Evolutionary conservation across 2,329 filamentous ascomycete species (phyloP).

Genomic region (Aspergillus eucalypticola): DNA sequence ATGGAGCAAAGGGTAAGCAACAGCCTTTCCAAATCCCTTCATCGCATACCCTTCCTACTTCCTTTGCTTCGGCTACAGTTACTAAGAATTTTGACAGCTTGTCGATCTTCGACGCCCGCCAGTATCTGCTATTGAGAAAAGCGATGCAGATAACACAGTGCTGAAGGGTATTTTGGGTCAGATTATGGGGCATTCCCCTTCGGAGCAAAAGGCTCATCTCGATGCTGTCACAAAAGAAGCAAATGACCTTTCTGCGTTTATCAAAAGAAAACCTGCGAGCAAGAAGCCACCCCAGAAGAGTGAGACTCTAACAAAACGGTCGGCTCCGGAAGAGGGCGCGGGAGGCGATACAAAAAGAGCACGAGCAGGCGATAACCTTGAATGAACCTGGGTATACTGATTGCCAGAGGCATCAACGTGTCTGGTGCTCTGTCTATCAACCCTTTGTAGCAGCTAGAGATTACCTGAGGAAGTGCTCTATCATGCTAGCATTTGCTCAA

Average conservation of each 20-base stretch:
- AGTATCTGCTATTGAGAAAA: constrained; percentile 46
- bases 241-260: constrained; percentile 60
- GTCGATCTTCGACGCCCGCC: constrained; percentile 59
- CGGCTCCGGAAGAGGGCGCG: constrained; percentile 24
- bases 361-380: constrained; percentile 14
- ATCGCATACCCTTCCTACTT: not conserved
- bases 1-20: constrained; percentile 58
- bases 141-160: constrained; percentile 41
- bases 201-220: constrained; percentile 54
- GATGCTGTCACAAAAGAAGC: constrained; percentile 57
- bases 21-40: not conserved
- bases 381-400: not conserved
- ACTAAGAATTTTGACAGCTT: constrained; percentile 41
- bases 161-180: constrained; percentile 60
- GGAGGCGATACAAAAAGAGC: constrained; percentile 30
- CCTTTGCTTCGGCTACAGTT: constrained; percentile 3
- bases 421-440: constrained; percentile 6
- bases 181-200: constrained; percentile 56
- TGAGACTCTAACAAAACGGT: constrained; percentile 30
- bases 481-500: not conserved
- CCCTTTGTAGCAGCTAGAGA: not conserved
- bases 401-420: not conserved
- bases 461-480: not conserved
- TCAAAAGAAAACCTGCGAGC: constrained; percentile 54
- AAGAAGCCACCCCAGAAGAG: constrained; percentile 16